Conservation (phyloP, 306 rosid species). For the Adenanthera pavonina region DNA sequence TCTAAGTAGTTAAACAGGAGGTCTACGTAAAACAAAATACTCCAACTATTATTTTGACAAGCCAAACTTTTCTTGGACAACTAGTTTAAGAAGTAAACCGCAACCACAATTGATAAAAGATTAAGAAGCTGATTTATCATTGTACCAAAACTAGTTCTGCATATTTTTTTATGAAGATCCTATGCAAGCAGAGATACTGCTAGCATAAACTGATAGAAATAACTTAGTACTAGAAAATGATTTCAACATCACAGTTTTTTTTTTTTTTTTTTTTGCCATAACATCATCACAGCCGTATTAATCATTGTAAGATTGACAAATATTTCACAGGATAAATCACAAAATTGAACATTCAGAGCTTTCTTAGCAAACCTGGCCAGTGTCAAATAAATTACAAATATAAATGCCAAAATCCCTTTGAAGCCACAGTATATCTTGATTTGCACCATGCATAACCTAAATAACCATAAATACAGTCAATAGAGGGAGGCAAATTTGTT, state of each 20-base stretch:
- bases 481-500: neutral
- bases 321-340: neutral
- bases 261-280: neutral
- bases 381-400: constrained; percentile 90
- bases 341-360: constrained; percentile 27
- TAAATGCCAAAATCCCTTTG: constrained; percentile 97
- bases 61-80: neutral
- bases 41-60: neutral
- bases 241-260: neutral
- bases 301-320: neutral
- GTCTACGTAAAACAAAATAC: neutral
- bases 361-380: constrained; percentile 78
- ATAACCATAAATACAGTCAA: constrained; percentile 42
- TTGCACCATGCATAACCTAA: constrained; percentile 99
- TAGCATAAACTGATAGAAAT: neutral
- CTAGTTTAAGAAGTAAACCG: neutral
- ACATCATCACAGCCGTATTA: constrained; percentile 7
- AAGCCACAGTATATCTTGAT: constrained; percentile 89
- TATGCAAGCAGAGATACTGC: constrained; percentile 18
- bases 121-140: neutral
- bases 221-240: neutral
- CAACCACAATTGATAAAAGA: neutral
- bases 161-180: neutral
- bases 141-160: neutral
- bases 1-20: neutral